phyloP scores from a whole-genome alignment of 176 grass and related monocot genomes.

The Tillandsia fasciculata region DNA sequence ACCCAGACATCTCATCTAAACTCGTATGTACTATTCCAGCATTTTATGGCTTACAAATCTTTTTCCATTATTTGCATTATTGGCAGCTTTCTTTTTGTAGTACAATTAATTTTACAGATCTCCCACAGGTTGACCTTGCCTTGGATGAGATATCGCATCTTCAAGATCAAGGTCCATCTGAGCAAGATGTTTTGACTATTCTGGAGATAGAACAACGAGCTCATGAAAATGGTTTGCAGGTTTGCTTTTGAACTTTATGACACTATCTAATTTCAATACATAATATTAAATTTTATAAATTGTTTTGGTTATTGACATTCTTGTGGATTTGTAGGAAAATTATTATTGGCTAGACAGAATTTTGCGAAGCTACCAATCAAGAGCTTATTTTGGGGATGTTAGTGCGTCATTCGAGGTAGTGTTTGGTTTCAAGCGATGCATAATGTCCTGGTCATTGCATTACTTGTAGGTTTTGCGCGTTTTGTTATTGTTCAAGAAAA shows the following conservation, averaged over 20 bases:
- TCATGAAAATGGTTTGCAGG: conserved; percentile 97
- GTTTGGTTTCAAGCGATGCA: neutral
- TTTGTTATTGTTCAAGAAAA: no score
- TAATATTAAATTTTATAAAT: conserved; percentile 1
- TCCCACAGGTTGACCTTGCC: conserved; percentile 77
- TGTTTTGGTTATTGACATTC: conserved; percentile 19
- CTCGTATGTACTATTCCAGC: conserved; percentile 40
- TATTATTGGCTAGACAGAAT: conserved; percentile 98
- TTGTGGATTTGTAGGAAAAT: conserved; percentile 61
- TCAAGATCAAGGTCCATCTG: conserved; percentile 70
- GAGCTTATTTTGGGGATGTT: conserved; percentile 79
- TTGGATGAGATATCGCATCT: conserved; percentile 87
- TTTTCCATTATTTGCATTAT: conserved; percentile 9
- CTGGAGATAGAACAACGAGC: conserved; percentile 98
- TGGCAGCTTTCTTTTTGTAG: conserved; percentile 7
- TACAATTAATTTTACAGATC: conserved; percentile 13
- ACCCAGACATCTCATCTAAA: conserved; percentile 86
- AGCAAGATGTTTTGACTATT: conserved; percentile 72
- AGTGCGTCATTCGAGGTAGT: conserved; percentile 72
- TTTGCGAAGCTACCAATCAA: conserved; percentile 90
- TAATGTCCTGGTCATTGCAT: neutral
- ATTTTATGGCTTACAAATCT: conserved; percentile 8
- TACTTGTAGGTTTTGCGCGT: neutral
- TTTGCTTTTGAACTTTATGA: conserved; percentile 26
- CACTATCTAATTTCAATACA: neutral